A percentile compares a stretch with the other conserved stretches of the same genome.
phyloP scores from a whole-genome alignment of 176 grass and related monocot species.

The Stipa capillata region DNA sequence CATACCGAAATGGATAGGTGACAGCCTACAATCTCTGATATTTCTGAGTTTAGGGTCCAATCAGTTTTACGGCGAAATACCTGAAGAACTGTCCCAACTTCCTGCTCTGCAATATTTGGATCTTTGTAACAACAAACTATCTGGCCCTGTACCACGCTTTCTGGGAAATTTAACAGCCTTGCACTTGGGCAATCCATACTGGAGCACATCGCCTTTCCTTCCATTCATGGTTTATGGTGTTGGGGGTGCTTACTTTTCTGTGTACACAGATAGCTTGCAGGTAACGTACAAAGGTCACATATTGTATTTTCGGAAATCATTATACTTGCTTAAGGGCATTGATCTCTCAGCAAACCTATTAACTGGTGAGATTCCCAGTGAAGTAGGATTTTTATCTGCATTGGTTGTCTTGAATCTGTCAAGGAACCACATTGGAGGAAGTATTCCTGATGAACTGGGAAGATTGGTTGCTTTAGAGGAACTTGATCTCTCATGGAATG shows the following conservation, averaged over 20 bases:
- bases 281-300: fast-evolving
- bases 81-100: not conserved
- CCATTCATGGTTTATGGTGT: not conserved
- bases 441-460: not conserved
- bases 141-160: not conserved
- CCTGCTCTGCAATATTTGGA: not conserved
- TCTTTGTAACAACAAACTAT: not conserved
- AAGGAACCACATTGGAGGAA: not conserved
- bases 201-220: not conserved
- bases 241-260: not conserved
- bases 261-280: not conserved
- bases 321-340: fast-evolving
- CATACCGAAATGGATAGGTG: slow-evolving; percentile 17
- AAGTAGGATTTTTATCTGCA: not conserved
- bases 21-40: not conserved
- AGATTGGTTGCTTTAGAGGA: not conserved
- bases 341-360: not conserved
- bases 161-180: not conserved
- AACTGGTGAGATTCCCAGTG: slow-evolving; percentile 12
- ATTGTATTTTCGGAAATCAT: fast-evolving
- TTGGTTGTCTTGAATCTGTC: fast-evolving
- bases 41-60: not conserved
- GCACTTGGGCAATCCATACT: fast-evolving
- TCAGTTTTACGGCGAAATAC: not conserved
- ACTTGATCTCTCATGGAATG: slow-evolving; percentile 15